Conservation (phyloP, 768 basidiomycete genomes). For the Steccherinum ochraceum region DNA sequence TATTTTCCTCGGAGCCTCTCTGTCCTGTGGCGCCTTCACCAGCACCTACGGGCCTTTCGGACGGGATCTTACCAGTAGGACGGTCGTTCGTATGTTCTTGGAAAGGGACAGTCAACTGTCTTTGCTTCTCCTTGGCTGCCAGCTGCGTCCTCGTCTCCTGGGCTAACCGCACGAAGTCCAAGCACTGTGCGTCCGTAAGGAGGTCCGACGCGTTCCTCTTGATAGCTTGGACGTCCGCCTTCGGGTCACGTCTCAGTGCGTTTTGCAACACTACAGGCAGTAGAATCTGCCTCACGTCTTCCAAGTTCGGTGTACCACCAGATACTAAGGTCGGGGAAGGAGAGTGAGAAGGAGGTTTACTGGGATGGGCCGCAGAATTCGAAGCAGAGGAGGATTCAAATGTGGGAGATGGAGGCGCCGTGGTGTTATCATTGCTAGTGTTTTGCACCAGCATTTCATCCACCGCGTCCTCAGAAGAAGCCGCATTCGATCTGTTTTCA, state of each 20-base stretch:
- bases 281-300: neutral
- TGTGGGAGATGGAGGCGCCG: neutral
- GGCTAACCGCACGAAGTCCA: constrained; percentile 15
- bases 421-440: neutral
- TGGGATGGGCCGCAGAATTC: too few relatives aligned
- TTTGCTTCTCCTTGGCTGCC: neutral
- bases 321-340: too few relatives aligned
- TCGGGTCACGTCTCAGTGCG: constrained; percentile 10
- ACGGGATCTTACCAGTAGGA: neutral
- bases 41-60: neutral
- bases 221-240: constrained; percentile 6
- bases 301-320: neutral
- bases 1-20: too few relatives aligned
- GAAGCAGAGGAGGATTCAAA: neutral
- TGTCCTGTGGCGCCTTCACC: neutral
- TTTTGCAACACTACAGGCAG: constrained; percentile 10
- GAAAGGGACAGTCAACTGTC: too few relatives aligned
- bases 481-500: too few relatives aligned
- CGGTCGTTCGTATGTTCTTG: too few relatives aligned
- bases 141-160: constrained; percentile 10
- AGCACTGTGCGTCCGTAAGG: constrained; percentile 14
- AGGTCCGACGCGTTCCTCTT: constrained; percentile 7
- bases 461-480: neutral
- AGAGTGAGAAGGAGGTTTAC: too few relatives aligned
- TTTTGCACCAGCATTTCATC: neutral